These are phyloP conservation scores for Trypanosomatidae sp. DNA, from an alignment of 208 protist species.

Conservation along the genomic window DNA sequence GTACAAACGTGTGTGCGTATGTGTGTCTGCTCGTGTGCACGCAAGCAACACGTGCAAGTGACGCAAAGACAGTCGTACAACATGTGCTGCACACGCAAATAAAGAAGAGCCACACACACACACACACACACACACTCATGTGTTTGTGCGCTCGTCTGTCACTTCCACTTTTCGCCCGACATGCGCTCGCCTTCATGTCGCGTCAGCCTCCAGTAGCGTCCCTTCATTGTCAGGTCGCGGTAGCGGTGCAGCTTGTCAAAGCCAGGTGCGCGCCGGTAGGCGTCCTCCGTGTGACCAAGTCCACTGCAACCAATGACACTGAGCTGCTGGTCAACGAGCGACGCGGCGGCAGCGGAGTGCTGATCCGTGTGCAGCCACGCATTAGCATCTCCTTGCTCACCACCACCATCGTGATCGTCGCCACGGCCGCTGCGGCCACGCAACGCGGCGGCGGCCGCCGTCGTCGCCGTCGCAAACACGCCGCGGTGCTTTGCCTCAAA, in stretches of 20 bases:
- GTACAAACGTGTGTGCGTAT: too few species aligned
- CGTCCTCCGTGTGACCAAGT: constrained; percentile 38
- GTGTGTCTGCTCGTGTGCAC: too few species aligned
- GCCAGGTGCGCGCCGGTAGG: constrained; percentile 49
- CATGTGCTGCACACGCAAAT: too few species aligned
- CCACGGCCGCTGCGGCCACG: neutral
- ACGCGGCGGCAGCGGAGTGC: constrained; percentile 3
- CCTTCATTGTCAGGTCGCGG: constrained; percentile 80
- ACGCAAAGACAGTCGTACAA: too few species aligned
- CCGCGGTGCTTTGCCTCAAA: constrained; percentile 68
- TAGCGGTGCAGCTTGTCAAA: constrained; percentile 53
- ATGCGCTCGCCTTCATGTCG: constrained; percentile 29
- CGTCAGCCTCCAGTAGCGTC: constrained; percentile 63
- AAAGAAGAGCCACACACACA: too few species aligned
- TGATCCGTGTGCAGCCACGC: too few species aligned
- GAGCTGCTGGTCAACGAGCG: constrained; percentile 81
- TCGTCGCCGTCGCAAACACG: constrained; percentile 11
- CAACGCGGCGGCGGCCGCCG: neutral
- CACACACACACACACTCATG: too few species aligned
- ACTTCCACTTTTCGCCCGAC: constrained; percentile 23
- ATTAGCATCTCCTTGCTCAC: neutral
- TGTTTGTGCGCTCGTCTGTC: too few species aligned
- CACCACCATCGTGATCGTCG: neutral
- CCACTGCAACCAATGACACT: constrained; percentile 38
- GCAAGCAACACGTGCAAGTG: too few species aligned